phyloP scores from a whole-genome alignment of 257 asterid species.

The Ballota nigra region DNA sequence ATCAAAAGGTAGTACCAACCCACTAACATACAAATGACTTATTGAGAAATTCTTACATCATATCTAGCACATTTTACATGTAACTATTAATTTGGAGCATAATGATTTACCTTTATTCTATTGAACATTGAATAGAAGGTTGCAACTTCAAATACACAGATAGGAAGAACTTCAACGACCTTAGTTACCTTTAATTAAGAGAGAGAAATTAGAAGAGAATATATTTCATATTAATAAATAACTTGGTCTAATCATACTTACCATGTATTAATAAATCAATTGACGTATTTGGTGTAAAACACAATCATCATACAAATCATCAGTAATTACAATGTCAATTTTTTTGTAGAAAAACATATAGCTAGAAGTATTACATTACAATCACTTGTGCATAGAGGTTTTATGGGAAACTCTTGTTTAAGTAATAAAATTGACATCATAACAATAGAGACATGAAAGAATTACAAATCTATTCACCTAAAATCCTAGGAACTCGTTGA shows the following conservation, averaged over 20 bases:
- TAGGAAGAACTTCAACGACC: slow-evolving; percentile 90
- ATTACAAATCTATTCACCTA: neutral
- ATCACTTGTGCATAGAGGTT: neutral
- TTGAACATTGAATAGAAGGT: slow-evolving; percentile 99
- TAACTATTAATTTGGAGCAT: slow-evolving; percentile 1
- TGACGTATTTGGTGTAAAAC: too few species aligned
- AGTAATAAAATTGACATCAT: neutral
- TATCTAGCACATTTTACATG: neutral
- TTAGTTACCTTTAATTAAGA: slow-evolving; percentile 70
- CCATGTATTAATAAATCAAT: too few species aligned
- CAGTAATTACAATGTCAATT: neutral
- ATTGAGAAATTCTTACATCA: slow-evolving; percentile 14
- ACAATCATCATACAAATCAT: neutral
- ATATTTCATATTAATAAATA: neutral
- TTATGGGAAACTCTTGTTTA: neutral
- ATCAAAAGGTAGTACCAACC: slow-evolving; percentile 97
- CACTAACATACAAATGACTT: slow-evolving; percentile 41
- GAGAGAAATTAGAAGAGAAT: slow-evolving; percentile 1
- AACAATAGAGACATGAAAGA: neutral
- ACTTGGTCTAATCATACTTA: slow-evolving; percentile 1
- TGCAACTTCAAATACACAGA: slow-evolving; percentile 97
- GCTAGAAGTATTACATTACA: neutral
- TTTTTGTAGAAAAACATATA: too few species aligned
- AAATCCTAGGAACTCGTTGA: neutral
- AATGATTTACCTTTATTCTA: slow-evolving; percentile 67